Base-by-base conservation (phyloP, 2,329 filamentous ascomycete genomes). In the Penicillium glabrum region DNA sequence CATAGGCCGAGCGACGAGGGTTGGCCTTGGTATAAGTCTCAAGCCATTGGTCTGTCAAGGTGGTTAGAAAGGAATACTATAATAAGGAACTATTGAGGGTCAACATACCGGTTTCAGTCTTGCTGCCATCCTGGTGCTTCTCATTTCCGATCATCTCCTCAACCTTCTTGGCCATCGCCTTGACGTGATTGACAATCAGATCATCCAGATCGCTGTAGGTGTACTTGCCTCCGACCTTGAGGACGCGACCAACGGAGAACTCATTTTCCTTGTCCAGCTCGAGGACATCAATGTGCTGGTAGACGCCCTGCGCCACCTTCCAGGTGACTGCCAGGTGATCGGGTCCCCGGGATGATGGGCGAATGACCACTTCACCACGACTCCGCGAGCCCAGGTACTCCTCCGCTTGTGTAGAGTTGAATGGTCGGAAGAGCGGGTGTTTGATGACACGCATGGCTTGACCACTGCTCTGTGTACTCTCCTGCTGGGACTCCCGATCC, bases 261-360 rank as follows among this genome's bases (percentile, higher is more conserved):
- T 98, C 93, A 61, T 92, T 98, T 61, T 96, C 91, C 77, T 99
- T 99, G 75, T 96, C 91, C 69, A 99, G 82, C 77, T 99, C 95
- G 39, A 99, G 83, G 33, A 99, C 93, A 75, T 99, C 95, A 62
- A 99, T 91, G 74, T 99, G 95, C 76, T 99, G 93, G 74, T 93
- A 99, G n/a, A 98, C 87, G 58, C 89, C 89, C 72, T 98, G 92
- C 1, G 91, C 89, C 14, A 99, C 93, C 80, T 99, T 99, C 95
- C 95, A 99, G 0, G 95, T 99, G 46, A 99, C 87, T 8, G 93
- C 92, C 54, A 99, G 82, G 78, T 99, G 95, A 73, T 99, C 95
- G 57, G 91, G 89, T 45, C 95, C 95, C 74, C 96, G 96, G 27
- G 92, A 96, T 1, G 92, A 97, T 3, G 95, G 93, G 45, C 95